Evolutionary conservation across 2,329 filamentous ascomycete species (phyloP), one percentile per base, ranked within the genome.

Genomic region (Epichloe aotearoae): DNA sequence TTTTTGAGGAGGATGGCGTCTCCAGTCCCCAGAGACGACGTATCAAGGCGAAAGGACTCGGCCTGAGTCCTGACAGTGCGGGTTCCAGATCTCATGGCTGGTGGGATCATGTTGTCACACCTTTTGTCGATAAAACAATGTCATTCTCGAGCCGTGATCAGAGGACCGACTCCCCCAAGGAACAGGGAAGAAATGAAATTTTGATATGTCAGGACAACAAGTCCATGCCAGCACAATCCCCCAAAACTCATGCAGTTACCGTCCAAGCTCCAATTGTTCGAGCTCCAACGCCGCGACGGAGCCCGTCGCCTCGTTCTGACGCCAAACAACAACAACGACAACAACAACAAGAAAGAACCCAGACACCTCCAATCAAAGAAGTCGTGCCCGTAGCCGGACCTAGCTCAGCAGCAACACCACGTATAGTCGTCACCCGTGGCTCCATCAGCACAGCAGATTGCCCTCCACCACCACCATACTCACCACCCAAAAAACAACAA

Each of bases 71-170:
- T 43, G 64, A 73, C 46, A 78, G 76, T 40, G 78, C 76, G 30
- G 74, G 71, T 41, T 75, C 77, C 11, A 74, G 73, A 50, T 83
- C 82, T 26, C 73, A 75, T 53, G 85, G 85, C 19, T 89, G 85
- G 84, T 89, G 85, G 85, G 86, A 87, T 58, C 75, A 86, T 56
- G 79, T 89, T 50, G 82, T 77, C 7, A 86, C 84, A 1, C 85
- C 85, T 0, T 88, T 88, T 59, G 58, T 66, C 15, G 71, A 75
- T 59, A 73, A 57, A 59, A 65, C 57, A 47, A 58, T 68, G 14
- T 73, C 71, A 38, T 72, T 75, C 20, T 67, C 70, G 45, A 68
- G 66, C 45, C 66, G 66, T 45, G 66, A 59, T 57, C 51, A 63
- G 47, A 64, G 61, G 50, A 49, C 55, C 26, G 62, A 65, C 19